Evolutionary conservation across 768 basidiomycete species (phyloP), one percentile per base, ranked within the genome.

Genomic region (Lactarius akahatsu): DNA sequence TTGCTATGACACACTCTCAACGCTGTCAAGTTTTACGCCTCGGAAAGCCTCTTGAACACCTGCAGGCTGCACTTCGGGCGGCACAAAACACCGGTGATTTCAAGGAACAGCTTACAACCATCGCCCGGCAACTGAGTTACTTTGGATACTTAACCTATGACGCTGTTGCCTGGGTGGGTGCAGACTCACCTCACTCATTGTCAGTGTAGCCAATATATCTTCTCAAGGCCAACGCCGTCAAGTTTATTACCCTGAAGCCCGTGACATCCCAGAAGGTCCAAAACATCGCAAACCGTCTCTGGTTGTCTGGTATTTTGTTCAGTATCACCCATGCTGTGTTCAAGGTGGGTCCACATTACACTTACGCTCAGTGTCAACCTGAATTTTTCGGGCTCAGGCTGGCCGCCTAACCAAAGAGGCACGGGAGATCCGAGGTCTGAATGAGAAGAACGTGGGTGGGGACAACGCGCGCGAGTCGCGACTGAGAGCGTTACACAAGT

Each of bases 31-130:
- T 97, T 43, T 81, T 98, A 82, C 87, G 97, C 18, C 80, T 99
- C 61, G 94, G 94, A 71, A 96, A 98, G 77, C 94, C 95, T 9
- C 71, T 96, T 69, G 97, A 99, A 74, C 94, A 97, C 77, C 80
- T 96, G 7, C 96, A 98, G 75, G 86, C 93, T 1, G 95, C 93
- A 36, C 78, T 97, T 55, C 88, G 88, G 60, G 88, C 90, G 23
- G 79, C 86, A 3, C 77, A 87, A 32, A 74, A 83, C 1, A 68
- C 85, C 4, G 81, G 81, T 7, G 83, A 87, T 63, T 71, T 87
- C 1, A 77, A 82, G 13, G 92, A 98, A 74, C 89, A 89, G 68
- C 79, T 95, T 63, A 83, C 90, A 0, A 86, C 90, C 28, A 86
- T 97, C 70, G 88, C 83, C 40, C 83, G 93, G 57, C 96, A 98